Base-by-base conservation (phyloP, 2,329 filamentous ascomycete genomes). In the Stenocarpella maydis region DNA sequence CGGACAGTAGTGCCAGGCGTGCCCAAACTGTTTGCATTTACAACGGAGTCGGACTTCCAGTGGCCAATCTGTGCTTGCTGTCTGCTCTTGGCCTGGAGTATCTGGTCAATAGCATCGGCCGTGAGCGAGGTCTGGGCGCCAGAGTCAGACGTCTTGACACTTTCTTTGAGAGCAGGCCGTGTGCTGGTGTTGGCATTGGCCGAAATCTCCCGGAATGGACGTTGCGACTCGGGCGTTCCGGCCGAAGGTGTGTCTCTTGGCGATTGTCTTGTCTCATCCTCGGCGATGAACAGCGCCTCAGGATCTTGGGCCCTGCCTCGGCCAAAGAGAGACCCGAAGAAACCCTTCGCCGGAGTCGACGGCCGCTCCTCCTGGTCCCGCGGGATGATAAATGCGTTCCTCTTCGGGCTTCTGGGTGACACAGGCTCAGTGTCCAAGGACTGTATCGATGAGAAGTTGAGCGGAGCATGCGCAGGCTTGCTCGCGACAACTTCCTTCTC, bases 81-180 rank as follows among this genome's bases (percentile, higher is more conserved):
- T 28, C 75, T 75, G 47, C 71, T 71, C 74, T 88, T 89, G 66
- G 85, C 84, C 73, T 87, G 86, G 68, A 97, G 81, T 75, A 97
- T 85, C 67, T 89, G 87, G 74, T 97, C 94, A 72, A 97, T 93
- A 68, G 92, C 90, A 61, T 92, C 88, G 0, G 92, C 88, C n/a
- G 94, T 97, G 37, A 98, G 84, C 47, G 91, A 86, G 28, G 95
- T 98, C 80, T 98, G 95, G 17, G 92, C 91, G 65, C 90, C 88
- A 73, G 92, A 91, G 75, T 97, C 93, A 24, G 85, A 82, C 71
- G 86, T 91, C 67, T 81, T 78, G 49, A 81, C 71, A 26, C 77
- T 65, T 26, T 72, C 75, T 75, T 83, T 86, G 69, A 82, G 83
- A 8, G 73, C 60, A 28, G 80, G 75, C 24, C 81, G 81, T 64